These are phyloP conservation scores for Suhomyces prunicola DNA, from an alignment of 805 yeast genomes.

Conservation along the genomic window DNA sequence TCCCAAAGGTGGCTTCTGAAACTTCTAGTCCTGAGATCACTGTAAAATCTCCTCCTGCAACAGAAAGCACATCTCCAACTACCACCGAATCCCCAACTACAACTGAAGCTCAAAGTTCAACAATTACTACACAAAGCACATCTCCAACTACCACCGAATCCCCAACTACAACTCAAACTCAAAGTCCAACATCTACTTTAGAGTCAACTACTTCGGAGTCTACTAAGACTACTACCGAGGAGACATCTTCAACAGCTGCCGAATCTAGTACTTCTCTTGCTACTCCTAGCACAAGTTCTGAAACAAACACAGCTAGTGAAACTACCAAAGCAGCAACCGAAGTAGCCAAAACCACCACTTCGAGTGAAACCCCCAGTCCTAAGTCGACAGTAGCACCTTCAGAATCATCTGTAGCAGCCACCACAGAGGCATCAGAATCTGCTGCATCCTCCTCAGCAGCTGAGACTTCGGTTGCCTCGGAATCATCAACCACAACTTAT, in stretches of 20 bases:
- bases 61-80: background rate
- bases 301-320: background rate
- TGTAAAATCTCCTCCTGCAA: no score
- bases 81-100: background rate
- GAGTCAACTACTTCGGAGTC: background rate
- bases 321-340: background rate
- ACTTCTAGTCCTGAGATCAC: background rate
- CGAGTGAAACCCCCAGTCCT: background rate
- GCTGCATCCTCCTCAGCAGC: background rate
- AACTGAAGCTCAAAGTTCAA: background rate
- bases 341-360: background rate
- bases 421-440: background rate
- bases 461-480: background rate
- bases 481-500: background rate
- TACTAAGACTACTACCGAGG: background rate
- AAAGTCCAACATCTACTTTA: background rate
- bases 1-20: background rate
- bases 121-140: background rate
- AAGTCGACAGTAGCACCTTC: background rate
- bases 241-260: background rate
- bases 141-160: background rate
- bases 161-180: background rate
- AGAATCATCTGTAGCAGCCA: slow-evolving; percentile 1
- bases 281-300: background rate
- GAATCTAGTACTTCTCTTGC: background rate